Percentiles rank a stretch among this genome's conserved stretches.
These are phyloP conservation scores for Ploettnerulaceae sp. DNA, from an alignment of 2,329 filamentous ascomycete species.

Conservation along the genomic window DNA sequence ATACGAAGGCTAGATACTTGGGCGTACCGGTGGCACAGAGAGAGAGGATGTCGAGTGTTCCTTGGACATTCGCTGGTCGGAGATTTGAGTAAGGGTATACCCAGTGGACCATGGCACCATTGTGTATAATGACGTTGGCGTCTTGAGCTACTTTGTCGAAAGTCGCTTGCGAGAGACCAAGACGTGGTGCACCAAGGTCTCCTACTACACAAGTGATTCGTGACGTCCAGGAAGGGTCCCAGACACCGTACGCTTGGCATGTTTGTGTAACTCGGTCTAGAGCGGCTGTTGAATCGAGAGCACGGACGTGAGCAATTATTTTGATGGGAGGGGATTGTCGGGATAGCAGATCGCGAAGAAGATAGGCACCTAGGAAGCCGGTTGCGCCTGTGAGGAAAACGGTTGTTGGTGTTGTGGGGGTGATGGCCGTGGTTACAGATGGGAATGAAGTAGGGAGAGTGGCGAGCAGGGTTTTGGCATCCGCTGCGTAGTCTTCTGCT, in stretches of 20 bases:
- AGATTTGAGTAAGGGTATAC: slow-evolving; percentile 71
- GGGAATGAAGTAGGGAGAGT: slow-evolving; percentile 38
- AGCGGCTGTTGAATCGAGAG: slow-evolving; percentile 55
- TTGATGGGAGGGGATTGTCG: slow-evolving; percentile 50
- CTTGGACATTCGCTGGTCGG: slow-evolving; percentile 70
- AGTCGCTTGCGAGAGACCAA: slow-evolving; percentile 62
- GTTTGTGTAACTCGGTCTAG: slow-evolving; percentile 62
- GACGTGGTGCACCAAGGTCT: slow-evolving; percentile 65
- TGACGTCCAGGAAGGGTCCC: slow-evolving; percentile 62
- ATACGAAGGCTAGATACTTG: slow-evolving; percentile 78
- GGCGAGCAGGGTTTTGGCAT: slow-evolving; percentile 38
- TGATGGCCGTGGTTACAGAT: slow-evolving; percentile 31
- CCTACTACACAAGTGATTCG: slow-evolving; percentile 67
- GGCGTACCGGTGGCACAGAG: slow-evolving; percentile 73
- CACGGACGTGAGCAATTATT: slow-evolving; percentile 72
- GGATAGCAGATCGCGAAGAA: slow-evolving; percentile 69
- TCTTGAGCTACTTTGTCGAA: slow-evolving; percentile 63
- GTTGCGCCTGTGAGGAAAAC: slow-evolving; percentile 86
- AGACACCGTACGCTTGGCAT: slow-evolving; percentile 73
- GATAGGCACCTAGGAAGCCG: slow-evolving; percentile 80
- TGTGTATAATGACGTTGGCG: slow-evolving; percentile 74
- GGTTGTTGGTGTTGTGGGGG: slow-evolving; percentile 41
- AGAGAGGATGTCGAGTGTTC: slow-evolving; percentile 68
- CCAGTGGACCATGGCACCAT: slow-evolving; percentile 80
- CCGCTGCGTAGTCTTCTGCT: slow-evolving; percentile 43